These are phyloP conservation scores for Diaporthe capsici DNA, from an alignment of 2,329 filamentous ascomycete species.

Conservation along the genomic window DNA sequence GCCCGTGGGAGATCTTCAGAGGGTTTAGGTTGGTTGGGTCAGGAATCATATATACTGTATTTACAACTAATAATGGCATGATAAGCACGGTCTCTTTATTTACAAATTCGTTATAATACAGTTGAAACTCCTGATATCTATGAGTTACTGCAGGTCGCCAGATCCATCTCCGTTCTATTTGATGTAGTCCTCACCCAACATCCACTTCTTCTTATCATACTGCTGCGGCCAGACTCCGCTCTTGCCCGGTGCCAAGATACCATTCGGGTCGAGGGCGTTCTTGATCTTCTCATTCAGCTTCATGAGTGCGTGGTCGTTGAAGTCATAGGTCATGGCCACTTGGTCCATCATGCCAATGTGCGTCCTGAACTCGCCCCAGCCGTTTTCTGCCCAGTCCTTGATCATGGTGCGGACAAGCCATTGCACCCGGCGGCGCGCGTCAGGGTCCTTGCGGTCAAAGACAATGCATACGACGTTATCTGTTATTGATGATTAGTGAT, in stretches of 20 bases:
- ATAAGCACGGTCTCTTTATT: not conserved
- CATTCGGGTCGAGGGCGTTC: slow-evolving; percentile 57
- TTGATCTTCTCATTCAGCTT: slow-evolving; percentile 56
- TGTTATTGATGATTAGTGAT: not conserved
- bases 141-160: not conserved
- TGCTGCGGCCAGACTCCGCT: slow-evolving; percentile 58
- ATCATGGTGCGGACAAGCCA: slow-evolving; percentile 53
- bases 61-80: not conserved
- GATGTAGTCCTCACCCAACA: slow-evolving; percentile 21
- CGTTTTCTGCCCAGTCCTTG: slow-evolving; percentile 52
- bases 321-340: slow-evolving; percentile 56
- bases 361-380: slow-evolving; percentile 58
- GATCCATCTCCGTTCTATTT: not conserved
- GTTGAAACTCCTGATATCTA: not conserved
- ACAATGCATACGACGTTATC: slow-evolving; percentile 59
- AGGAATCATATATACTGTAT: too few species aligned
- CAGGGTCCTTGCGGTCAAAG: slow-evolving; percentile 56
- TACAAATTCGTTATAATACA: not conserved
- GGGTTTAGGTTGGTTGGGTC: not conserved
- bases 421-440: slow-evolving; percentile 47
- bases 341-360: slow-evolving; percentile 57
- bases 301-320: slow-evolving; percentile 54
- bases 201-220: slow-evolving; percentile 39
- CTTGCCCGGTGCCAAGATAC: slow-evolving; percentile 61
- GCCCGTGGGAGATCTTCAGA: not conserved